These are phyloP conservation scores for Boletus vinaceobasis DNA, from an alignment of 768 basidiomycete genomes.

Conservation along the genomic window DNA sequence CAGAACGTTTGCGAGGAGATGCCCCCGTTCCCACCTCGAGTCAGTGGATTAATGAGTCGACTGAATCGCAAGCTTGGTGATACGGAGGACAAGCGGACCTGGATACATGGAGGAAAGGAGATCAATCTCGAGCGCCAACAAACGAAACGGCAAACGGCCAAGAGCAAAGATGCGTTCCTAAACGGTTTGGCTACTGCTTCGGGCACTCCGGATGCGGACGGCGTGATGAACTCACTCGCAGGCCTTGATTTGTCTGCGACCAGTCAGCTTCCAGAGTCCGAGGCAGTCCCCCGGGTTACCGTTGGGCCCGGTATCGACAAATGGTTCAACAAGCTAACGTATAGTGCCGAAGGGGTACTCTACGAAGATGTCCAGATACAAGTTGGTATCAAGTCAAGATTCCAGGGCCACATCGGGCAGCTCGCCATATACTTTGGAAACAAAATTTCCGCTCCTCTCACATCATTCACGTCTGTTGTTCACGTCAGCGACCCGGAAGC, in stretches of 20 bases:
- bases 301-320: constrained; percentile 74
- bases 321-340: constrained; percentile 85
- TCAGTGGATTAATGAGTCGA: constrained; percentile 83
- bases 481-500: constrained; percentile 71
- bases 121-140: constrained; percentile 76
- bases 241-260: constrained; percentile 69
- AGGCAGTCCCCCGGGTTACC: constrained; percentile 51
- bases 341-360: constrained; percentile 79
- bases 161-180: constrained; percentile 30
- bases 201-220: constrained; percentile 39
- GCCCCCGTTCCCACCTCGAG: constrained; percentile 96
- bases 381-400: constrained; percentile 94
- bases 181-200: constrained; percentile 38
- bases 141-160: constrained; percentile 49
- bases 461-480: constrained; percentile 84
- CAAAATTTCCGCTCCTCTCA: constrained; percentile 86
- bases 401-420: constrained; percentile 92
- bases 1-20: constrained; percentile 98
- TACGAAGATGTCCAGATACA: constrained; percentile 97
- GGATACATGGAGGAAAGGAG: constrained; percentile 94
- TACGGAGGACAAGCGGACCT: constrained; percentile 93
- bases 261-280: constrained; percentile 14
- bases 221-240: constrained; percentile 70
- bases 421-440: constrained; percentile 95
- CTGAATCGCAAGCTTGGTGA: constrained; percentile 88